Percentiles rank a stretch among this genome's conserved stretches.
Conservation (phyloP, 1,139 yeast genomes). For the Saccharomyces uvarum region DNA sequence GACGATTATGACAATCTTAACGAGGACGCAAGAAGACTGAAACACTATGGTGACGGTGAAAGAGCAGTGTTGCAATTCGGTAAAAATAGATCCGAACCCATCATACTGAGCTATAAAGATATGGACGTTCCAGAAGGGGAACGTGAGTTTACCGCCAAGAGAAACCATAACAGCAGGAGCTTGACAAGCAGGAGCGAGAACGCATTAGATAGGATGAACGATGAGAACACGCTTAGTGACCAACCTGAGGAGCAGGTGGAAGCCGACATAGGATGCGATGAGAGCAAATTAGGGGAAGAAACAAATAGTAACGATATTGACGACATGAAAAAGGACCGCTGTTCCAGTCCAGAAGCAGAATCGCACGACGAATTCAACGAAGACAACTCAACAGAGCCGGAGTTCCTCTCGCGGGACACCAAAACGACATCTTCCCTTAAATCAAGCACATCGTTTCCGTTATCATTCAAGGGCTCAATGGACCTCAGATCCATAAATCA, state of each 20-base stretch:
- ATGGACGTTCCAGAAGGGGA: not conserved
- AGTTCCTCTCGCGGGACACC: not conserved
- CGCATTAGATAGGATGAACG: not conserved
- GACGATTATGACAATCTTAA: not conserved
- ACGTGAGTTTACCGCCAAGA: not conserved
- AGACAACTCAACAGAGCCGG: not conserved
- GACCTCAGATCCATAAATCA: not conserved
- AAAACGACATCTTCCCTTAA: not conserved
- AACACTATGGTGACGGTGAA: constrained; percentile 13
- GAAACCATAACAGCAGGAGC: not conserved
- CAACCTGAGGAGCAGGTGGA: not conserved
- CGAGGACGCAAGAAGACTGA: not conserved
- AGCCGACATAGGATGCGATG: not conserved
- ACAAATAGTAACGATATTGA: not conserved
- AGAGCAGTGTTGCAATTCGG: constrained; percentile 24
- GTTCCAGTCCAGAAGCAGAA: not conserved
- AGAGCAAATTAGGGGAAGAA: not conserved
- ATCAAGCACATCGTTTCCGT: not conserved
- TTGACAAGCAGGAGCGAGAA: not conserved
- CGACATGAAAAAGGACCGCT: not conserved
- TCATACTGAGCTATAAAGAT: constrained; percentile 6
- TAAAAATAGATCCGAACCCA: constrained; percentile 14
- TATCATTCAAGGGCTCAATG: not conserved
- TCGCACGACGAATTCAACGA: not conserved
- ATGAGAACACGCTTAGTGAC: not conserved